Conservation (phyloP, 2,329 filamentous ascomycete genomes). For the Cryphonectria japonica region DNA sequence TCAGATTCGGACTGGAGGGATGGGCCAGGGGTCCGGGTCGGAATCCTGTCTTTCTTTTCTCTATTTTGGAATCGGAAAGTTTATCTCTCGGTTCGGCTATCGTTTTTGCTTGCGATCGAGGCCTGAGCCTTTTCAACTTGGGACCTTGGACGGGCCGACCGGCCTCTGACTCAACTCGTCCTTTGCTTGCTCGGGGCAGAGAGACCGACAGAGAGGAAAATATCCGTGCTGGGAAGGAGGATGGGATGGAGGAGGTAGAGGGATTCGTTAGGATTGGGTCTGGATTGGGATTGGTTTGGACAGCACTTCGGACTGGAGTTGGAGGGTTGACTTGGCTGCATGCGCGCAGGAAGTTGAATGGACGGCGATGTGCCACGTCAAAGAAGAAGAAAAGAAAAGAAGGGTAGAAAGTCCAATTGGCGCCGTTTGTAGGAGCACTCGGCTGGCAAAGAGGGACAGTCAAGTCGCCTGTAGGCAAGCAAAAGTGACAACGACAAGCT, state of each 20-base stretch:
- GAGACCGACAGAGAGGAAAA: not conserved
- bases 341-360: slow-evolving; percentile 4
- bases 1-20: not conserved
- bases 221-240: not conserved
- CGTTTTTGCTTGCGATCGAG: not conserved
- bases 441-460: not conserved
- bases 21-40: not conserved
- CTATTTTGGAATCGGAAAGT: no score
- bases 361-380: slow-evolving; percentile 14
- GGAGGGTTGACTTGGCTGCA: slow-evolving; percentile 2
- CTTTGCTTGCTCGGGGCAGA: not conserved
- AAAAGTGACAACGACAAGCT: no score
- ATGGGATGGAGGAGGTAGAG: not conserved
- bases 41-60: not conserved
- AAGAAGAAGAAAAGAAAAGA: not conserved
- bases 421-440: not conserved
- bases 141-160: not conserved
- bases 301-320: no score
- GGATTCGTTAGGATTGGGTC: not conserved
- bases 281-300: not conserved
- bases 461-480: not conserved
- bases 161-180: not conserved
- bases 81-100: not conserved
- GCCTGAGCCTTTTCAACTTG: not conserved
- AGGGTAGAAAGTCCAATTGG: not conserved